Base-by-base conservation (phyloP, 495 filamentous ascomycete genomes). In the Aspergillus carlsbadensis region DNA sequence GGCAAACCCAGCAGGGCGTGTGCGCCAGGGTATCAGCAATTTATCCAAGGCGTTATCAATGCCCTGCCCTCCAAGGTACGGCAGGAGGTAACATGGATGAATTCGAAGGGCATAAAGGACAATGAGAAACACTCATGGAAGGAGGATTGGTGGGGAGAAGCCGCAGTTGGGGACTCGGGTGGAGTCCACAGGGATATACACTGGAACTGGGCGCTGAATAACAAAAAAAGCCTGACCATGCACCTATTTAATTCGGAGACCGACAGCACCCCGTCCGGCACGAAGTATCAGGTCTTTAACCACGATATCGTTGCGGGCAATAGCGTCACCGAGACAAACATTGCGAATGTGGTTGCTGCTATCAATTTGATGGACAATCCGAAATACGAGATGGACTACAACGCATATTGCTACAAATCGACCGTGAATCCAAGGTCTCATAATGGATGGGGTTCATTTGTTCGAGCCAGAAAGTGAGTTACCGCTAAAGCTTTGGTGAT, bases 161-260 rank as follows among this genome's bases (percentile, higher is more conserved):
- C 4, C 13, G 35, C 48, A 8, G 15, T 7, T 3, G 48, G 48
- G 5, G 35, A 36, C 36, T 21, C 7, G 18, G 13, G 6, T 6
- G 41, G 41, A 6, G 35, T 36, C 10, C 20, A 52, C 48, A 52
- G 29, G n/a, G 36, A 52, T 39, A 29, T 10, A 11, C 35, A 34
- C 10, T 52, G 48, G 48, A 52, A 52, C 48, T 52, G 48, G 48
- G 48, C 48, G 6, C 35, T 8, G n/a, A 52, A 52, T n/a, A 40
- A 52, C 48, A 10, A 11, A 21, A 52, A 52, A 36, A 24, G 17
- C 2, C 41, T 52, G 24, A 41, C 48, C 34, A 17, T 52, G 17
- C 48, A 52, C 41, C 35, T 52, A 20, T 52, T 52, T 14, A 52
- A 52, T 36, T 52, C 48, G 20, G 48, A 52, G 6, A 22, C 47